phyloP scores from a whole-genome alignment of 192 early-diverging fungal species.

The Umbelopsis sp. region DNA sequence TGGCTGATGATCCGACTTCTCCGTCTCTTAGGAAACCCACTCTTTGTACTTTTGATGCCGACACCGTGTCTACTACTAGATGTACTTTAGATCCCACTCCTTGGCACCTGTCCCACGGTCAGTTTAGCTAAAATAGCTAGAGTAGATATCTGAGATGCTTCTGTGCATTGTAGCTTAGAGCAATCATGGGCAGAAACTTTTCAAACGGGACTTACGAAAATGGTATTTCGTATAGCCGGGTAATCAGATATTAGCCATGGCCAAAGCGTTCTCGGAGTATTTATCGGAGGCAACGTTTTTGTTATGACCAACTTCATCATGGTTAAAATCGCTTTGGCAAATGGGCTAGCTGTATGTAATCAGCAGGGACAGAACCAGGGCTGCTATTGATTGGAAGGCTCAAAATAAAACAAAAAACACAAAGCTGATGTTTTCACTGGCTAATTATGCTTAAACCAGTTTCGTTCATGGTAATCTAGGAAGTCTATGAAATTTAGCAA shows the following conservation, averaged over 20 bases:
- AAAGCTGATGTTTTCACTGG: no score
- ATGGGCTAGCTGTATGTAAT: no score
- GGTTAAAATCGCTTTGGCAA: not conserved
- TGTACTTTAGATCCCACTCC: no score
- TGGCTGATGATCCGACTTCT: no score
- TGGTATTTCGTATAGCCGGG: not conserved
- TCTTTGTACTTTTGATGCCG: no score
- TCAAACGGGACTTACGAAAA: constrained; percentile 13
- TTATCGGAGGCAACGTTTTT: not conserved
- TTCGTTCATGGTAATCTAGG: not conserved
- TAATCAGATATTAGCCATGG: not conserved
- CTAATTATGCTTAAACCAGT: not conserved
- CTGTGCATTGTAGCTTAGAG: not conserved
- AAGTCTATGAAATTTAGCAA: not conserved
- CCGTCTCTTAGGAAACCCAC: no score
- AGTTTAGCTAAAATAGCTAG: no score
- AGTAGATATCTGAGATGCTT: not conserved
- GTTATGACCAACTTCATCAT: constrained; percentile 5
- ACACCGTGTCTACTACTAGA: no score
- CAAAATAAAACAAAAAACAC: no score
- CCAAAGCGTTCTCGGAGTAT: not conserved
- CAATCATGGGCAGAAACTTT: not conserved
- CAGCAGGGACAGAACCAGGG: constrained; percentile 10
- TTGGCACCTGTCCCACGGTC: no score
- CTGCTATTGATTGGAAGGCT: not conserved